These are phyloP conservation scores for Bremia lactucae DNA, from an alignment of 352 stramenopile genomes.

Conservation along the genomic window DNA sequence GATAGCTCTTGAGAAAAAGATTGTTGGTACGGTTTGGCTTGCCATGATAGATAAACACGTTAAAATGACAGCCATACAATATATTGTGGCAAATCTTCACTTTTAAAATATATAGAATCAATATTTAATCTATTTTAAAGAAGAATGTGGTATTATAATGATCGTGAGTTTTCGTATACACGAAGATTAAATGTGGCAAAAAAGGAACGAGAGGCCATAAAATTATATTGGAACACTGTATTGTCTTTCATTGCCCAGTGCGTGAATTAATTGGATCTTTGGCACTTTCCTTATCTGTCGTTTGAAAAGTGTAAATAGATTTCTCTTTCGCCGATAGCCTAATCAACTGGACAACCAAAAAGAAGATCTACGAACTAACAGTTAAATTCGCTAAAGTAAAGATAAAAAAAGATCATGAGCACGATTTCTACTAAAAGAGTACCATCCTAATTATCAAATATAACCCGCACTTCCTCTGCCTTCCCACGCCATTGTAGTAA, in stretches of 20 bases:
- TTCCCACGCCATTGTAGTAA: slow-evolving; percentile 67
- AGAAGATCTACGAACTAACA: too few species aligned
- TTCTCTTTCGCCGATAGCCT: slow-evolving; percentile 80
- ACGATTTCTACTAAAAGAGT: not conserved
- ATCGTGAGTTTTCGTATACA: too few species aligned
- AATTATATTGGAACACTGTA: slow-evolving; percentile 70
- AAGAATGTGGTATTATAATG: too few species aligned
- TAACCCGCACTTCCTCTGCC: slow-evolving; percentile 56
- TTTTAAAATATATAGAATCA: too few species aligned
- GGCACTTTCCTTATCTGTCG: slow-evolving; percentile 52
- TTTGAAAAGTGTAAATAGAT: slow-evolving; percentile 44
- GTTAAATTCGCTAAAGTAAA: not conserved
- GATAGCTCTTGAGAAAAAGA: slow-evolving; percentile 36
- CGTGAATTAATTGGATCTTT: slow-evolving; percentile 77
- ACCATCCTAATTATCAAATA: slow-evolving; percentile 19
- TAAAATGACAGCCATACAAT: too few species aligned
- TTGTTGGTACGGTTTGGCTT: slow-evolving; percentile 43
- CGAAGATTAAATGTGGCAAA: too few species aligned
- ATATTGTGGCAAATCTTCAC: too few species aligned
- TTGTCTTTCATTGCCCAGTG: slow-evolving; percentile 86
- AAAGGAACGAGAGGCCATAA: too few species aligned
- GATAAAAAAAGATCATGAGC: slow-evolving; percentile 1
- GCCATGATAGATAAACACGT: too few species aligned
- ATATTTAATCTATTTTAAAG: too few species aligned
- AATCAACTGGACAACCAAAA: slow-evolving; percentile 58